These are phyloP conservation scores for Saccharomyces jurei DNA, from an alignment of 805 yeast genomes.

Conservation along the genomic window DNA sequence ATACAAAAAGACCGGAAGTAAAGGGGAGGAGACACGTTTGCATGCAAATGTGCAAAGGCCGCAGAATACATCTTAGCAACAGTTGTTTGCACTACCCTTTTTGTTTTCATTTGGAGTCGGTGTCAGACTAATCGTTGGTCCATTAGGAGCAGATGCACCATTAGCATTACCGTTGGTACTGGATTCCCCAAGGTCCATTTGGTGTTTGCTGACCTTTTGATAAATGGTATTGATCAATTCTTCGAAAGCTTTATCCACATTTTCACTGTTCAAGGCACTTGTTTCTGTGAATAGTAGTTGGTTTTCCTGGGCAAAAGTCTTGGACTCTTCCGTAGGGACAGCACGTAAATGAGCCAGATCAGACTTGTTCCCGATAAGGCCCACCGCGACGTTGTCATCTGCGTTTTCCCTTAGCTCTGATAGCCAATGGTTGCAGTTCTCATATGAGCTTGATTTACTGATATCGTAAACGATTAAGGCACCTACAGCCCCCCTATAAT, in stretches of 20 bases:
- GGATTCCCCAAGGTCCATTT: conserved; percentile 75
- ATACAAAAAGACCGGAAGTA: background rate
- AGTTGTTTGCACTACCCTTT: conserved; percentile 40
- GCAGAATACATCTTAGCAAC: conserved; percentile 47
- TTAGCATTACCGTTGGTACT: conserved; percentile 23
- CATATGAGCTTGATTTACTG: conserved; percentile 81
- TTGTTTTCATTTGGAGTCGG: conserved; percentile 85
- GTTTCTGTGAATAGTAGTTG: conserved; percentile 91
- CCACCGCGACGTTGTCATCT: conserved; percentile 90
- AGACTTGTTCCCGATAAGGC: conserved; percentile 84
- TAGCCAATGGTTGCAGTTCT: conserved; percentile 79
- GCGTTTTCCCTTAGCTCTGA: conserved; percentile 88
- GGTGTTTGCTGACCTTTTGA: conserved; percentile 90
- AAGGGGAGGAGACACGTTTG: background rate
- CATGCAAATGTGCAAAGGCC: background rate
- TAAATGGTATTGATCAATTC: conserved; percentile 88
- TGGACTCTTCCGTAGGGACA: conserved; percentile 96
- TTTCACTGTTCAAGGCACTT: conserved; percentile 86
- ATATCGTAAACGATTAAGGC: conserved; percentile 94
- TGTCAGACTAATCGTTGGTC: conserved; percentile 86
- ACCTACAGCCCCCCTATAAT: conserved; percentile 97
- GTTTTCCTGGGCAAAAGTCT: conserved; percentile 87
- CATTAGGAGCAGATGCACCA: conserved; percentile 56
- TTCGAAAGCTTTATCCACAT: conserved; percentile 90
- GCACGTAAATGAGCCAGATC: conserved; percentile 90